These are phyloP conservation scores for Aspergillus sp. DNA, from an alignment of 2,329 filamentous ascomycete species.

Conservation along the genomic window DNA sequence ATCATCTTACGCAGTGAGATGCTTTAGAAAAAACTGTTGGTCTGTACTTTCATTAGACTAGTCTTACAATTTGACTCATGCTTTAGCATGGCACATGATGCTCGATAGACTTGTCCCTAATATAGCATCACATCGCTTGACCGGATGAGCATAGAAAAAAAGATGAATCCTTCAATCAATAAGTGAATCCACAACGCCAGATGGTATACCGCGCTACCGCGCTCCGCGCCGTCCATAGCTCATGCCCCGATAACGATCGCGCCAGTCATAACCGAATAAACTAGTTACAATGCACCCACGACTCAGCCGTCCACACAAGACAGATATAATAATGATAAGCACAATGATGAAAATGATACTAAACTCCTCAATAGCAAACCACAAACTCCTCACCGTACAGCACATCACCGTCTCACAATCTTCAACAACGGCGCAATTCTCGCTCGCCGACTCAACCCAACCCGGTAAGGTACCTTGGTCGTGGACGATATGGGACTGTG, in stretches of 20 bases:
- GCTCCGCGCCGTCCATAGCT: too few species aligned
- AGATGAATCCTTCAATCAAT: too few species aligned
- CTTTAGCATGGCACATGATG: background rate
- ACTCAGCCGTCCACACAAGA: background rate
- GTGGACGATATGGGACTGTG: constrained; percentile 45
- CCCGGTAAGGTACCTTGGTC: constrained; percentile 46
- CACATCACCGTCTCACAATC: constrained; percentile 40
- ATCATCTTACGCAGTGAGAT: background rate
- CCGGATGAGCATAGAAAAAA: too few species aligned
- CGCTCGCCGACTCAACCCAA: constrained; percentile 53
- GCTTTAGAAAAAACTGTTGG: background rate
- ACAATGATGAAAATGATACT: background rate
- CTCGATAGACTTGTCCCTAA: background rate
- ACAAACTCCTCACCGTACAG: background rate
- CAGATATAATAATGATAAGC: background rate
- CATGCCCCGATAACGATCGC: too few species aligned
- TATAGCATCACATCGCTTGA: too few species aligned
- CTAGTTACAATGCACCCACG: background rate
- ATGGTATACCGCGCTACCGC: too few species aligned
- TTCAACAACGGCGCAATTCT: constrained; percentile 53
- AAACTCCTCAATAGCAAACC: background rate
- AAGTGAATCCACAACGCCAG: too few species aligned
- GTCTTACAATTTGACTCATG: background rate
- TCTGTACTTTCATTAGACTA: constrained; percentile 1
- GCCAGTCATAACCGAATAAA: too few species aligned